Base-by-base conservation (phyloP, 2,329 filamentous ascomycete species). In the Incumbomyces delicatus region DNA sequence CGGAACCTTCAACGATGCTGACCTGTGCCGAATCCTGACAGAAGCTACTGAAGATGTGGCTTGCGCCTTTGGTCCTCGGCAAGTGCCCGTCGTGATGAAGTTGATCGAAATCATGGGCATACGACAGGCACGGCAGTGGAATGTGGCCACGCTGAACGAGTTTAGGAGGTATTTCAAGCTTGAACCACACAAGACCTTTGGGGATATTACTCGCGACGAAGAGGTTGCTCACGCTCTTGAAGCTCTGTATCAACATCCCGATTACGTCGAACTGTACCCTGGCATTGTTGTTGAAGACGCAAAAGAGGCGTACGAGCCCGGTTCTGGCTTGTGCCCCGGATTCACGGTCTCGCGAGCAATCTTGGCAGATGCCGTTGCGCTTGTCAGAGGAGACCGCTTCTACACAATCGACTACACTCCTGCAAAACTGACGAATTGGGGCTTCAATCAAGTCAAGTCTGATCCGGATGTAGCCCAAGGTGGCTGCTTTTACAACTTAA, bases 81-180 rank as follows among this genome's bases (percentile, higher is more conserved):
- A 85, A 50, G 81, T 90, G 0, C 87, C 87, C 0, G 71, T 77
- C 8, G 75, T 81, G 14, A 78, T 92, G 74, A 78, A 80, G 51
- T 77, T 80, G 1, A 76, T 92, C 18, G 87, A 92, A 63, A 83
- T 89, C 35, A 67, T 90, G 3, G 86, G 85, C 29, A 90, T 92
- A 44, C 71, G 85, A 34, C 84, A 87, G 50, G 81, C 83, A 5
- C 74, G 87, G 22, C 75, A 77, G 51, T 92, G 87, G 86, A 59
- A 62, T 36, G 53, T 61, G 38, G 62, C 58, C 10, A 65, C 64
- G 12, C 51, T 68, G 46, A 68, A 68, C 44, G 79, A 83, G 58
- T 80, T 83, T 63, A 70, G 80, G 6, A 69, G 75, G 47, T 80
- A 81, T 59, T 81, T 83, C 56, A 72, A 73, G 1, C 66, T 83